A percentile compares a stretch with the other conserved stretches of the same genome.
These are phyloP conservation scores for Fusarium coicis DNA, from an alignment of 2,329 filamentous ascomycete genomes.

Conservation along the genomic window DNA sequence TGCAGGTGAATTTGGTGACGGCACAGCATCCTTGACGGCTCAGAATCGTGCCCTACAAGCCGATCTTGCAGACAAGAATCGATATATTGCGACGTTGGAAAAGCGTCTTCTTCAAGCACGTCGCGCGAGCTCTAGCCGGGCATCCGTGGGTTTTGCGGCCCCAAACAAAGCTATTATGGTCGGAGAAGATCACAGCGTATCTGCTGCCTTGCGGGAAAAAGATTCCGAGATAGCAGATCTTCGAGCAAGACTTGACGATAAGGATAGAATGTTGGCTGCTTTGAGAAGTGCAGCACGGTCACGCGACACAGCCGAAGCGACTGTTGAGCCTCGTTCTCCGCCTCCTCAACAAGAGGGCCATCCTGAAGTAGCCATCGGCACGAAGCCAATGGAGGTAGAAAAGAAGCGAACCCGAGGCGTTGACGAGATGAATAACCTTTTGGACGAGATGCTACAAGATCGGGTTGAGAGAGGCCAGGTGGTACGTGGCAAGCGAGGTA, in stretches of 20 bases:
- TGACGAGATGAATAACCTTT: constrained; percentile 91
- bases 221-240: constrained; percentile 93
- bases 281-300: constrained; percentile 87
- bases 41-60: constrained; percentile 93
- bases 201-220: constrained; percentile 82
- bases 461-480: constrained; percentile 81
- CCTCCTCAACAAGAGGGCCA: constrained; percentile 26
- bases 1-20: constrained; percentile 85
- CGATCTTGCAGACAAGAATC: constrained; percentile 96
- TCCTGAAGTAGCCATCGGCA: constrained; percentile 21
- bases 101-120: constrained; percentile 91
- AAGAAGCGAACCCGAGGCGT: constrained; percentile 74
- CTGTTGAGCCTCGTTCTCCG: constrained; percentile 49
- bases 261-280: constrained; percentile 91
- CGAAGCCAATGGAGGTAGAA: constrained; percentile 35
- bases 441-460: constrained; percentile 97
- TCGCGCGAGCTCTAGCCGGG: constrained; percentile 86
- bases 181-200: constrained; percentile 82
- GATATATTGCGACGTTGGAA: constrained; percentile 94
- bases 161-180: constrained; percentile 72
- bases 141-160: constrained; percentile 77
- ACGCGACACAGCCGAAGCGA: constrained; percentile 79
- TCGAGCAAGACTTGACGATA: constrained; percentile 89
- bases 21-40: constrained; percentile 81
- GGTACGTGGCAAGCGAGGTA: constrained; percentile 73